A percentile compares a stretch with the other conserved stretches of the same genome.
phyloP scores from a whole-genome alignment of 2,329 filamentous ascomycete genomes.

The Chaetomium sp. region DNA sequence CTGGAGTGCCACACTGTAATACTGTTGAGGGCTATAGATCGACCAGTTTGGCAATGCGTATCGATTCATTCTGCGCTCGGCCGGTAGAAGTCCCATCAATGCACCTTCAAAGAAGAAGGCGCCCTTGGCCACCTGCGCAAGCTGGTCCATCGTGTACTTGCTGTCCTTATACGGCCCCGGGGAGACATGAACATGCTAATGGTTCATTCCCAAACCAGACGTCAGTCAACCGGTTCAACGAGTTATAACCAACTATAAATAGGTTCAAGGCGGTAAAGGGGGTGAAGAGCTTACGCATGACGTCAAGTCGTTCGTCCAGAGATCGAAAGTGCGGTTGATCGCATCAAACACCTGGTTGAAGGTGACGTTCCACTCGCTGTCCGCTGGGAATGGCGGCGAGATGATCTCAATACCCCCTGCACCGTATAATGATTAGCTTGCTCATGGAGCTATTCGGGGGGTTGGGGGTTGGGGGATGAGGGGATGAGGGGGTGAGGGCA shows the following conservation, averaged over 20 bases:
- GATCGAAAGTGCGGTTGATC: background rate
- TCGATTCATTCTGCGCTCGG: background rate
- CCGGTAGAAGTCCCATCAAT: background rate
- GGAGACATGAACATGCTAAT: background rate
- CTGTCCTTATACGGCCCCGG: background rate
- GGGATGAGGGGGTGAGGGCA: too few relatives aligned
- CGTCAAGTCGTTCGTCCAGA: background rate
- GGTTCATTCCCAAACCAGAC: too few relatives aligned
- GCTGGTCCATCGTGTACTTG: background rate
- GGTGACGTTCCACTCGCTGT: background rate
- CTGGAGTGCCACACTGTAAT: background rate
- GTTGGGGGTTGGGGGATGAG: too few relatives aligned
- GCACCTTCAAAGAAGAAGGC: background rate
- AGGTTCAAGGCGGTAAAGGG: too few relatives aligned
- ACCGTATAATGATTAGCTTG: background rate
- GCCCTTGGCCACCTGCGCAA: background rate
- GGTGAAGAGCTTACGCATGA: background rate
- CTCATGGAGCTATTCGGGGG: too few relatives aligned
- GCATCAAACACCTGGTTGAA: background rate
- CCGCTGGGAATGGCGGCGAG: background rate
- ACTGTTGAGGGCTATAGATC: background rate
- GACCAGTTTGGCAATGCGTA: background rate
- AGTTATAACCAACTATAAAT: too few relatives aligned
- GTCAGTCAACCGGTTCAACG: too few relatives aligned
- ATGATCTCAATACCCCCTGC: background rate